phyloP scores from a whole-genome alignment of 2,329 filamentous ascomycete species.

The Calonectria pseudoreteaudii region DNA sequence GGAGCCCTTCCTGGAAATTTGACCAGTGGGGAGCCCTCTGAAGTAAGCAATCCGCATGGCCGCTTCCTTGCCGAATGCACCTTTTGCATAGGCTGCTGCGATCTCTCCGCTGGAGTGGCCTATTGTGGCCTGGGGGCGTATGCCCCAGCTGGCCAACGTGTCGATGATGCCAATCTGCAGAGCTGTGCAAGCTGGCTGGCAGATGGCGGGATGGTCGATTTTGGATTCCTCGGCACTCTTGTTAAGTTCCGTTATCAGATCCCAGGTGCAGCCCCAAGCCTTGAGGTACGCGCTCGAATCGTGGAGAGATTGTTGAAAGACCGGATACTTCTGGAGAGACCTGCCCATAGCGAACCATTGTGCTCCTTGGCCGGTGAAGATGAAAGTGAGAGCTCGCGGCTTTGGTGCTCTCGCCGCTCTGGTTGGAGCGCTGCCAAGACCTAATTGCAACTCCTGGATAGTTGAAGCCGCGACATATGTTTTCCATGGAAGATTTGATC shows the following conservation, averaged over 20 bases:
- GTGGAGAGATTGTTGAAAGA: background rate
- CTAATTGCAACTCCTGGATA: background rate
- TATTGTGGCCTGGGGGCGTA: constrained; percentile 47
- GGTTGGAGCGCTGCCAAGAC: background rate
- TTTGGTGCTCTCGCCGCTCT: background rate
- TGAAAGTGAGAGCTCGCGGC: constrained; percentile 10
- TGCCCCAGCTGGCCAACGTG: background rate
- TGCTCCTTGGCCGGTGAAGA: constrained; percentile 52
- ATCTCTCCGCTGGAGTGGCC: constrained; percentile 62
- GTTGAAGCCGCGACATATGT: background rate
- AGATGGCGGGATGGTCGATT: background rate
- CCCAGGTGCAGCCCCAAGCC: background rate
- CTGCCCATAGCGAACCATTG: constrained; percentile 48
- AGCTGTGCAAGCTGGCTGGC: background rate
- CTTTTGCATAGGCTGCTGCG: constrained; percentile 56
- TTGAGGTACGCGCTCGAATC: background rate
- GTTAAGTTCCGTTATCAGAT: background rate
- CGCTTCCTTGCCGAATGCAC: constrained; percentile 55
- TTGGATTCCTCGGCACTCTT: background rate
- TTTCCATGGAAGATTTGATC: background rate
- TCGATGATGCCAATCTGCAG: background rate
- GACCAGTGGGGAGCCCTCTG: background rate
- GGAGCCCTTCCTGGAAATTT: background rate
- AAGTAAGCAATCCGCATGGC: constrained; percentile 44
- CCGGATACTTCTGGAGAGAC: constrained; percentile 32